Base-by-base conservation (phyloP, 2,329 filamentous ascomycete species). In the Periglandula ipomoeae region DNA sequence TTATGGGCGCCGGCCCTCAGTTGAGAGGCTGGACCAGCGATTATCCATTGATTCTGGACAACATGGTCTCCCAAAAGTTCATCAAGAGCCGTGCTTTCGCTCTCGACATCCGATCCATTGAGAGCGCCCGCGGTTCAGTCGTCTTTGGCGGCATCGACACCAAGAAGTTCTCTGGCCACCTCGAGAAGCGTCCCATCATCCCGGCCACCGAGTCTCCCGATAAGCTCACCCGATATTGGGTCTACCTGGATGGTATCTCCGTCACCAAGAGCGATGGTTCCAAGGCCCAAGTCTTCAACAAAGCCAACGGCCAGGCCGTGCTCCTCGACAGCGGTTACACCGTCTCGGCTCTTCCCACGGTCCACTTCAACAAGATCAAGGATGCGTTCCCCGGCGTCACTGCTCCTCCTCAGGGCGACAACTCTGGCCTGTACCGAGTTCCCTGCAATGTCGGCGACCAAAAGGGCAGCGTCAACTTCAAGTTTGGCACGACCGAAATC, bases 281-380 rank as follows among this genome's bases (percentile, higher is more conserved):
- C 35, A 64, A 70, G 15, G 55, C 70, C 8, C 63, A 71, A 24
- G 72, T 78, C 26, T 72, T 82, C 44, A 53, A 59, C 49, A 53
- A 63, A 50, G 52, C 56, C 47, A 63, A 62, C 40, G 58, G 58
- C 42, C 60, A 73, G 34, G 62, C 72, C 20, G 76, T 78, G 13
- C 71, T 84, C 23, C 71, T 86, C 23, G 82, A 86, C 64, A 82
- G 79, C 13, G 85, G 85, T 49, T 83, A 79, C 52, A 84, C 79
- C 38, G 68, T 86, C 48, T 84, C 78, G 62, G 79, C 83, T 53
- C 72, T 89, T 2, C 85, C 85, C 3, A 67, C 77, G 51, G 59
- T 68, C 27, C 63, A 85, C 50, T 74, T 79, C 50, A 53, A 65
- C 24, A 55, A 62, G 27, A 65, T 82, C 30, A 67, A 58, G 50